Evolutionary conservation across 495 filamentous ascomycete species (phyloP).

Genomic region (Neurospora hispaniola): DNA sequence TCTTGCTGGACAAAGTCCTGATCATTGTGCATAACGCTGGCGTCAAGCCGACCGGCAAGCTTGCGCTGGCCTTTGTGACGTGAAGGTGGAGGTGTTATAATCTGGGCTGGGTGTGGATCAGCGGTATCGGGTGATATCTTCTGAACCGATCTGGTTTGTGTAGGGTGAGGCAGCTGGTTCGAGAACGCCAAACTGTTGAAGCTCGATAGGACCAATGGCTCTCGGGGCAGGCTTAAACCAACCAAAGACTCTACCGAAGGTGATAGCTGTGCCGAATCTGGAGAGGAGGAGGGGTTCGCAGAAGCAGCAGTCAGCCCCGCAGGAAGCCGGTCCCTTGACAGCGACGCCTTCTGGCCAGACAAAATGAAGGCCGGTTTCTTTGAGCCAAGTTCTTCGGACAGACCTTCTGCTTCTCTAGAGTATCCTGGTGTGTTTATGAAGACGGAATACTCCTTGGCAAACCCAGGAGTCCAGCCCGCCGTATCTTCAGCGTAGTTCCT

Average conservation of each 20-base stretch:
- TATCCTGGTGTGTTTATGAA: constrained; percentile 44
- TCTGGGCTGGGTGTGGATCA: constrained; percentile 31
- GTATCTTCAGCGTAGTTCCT: constrained; percentile 37
- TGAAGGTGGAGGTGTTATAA: constrained; percentile 42
- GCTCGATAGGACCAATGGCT: constrained; percentile 28
- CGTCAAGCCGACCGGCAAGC: constrained; percentile 40
- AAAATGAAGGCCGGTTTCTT: constrained; percentile 20
- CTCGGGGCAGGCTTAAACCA: background rate
- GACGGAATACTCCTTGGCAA: constrained; percentile 48
- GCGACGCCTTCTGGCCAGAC: constrained; percentile 27
- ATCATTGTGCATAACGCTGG: constrained; percentile 43
- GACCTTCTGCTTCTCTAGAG: constrained; percentile 28
- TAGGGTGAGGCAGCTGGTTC: constrained; percentile 9
- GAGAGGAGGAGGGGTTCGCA: constrained; percentile 46
- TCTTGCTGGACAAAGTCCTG: constrained; percentile 34
- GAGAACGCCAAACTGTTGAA: constrained; percentile 14
- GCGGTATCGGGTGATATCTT: constrained; percentile 29
- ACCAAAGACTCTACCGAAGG: constrained; percentile 46
- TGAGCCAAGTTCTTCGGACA: constrained; percentile 31
- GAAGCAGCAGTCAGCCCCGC: constrained; percentile 40
- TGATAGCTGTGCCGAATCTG: constrained; percentile 38
- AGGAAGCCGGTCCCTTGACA: constrained; percentile 29
- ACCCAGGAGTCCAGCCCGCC: constrained; percentile 42
- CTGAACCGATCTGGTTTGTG: constrained; percentile 23
- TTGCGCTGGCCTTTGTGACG: constrained; percentile 39